Evolutionary conservation across 2,329 filamentous ascomycete species (phyloP), one percentile per base, ranked within the genome.

Genomic region (Colletotrichum chlorophyti): DNA sequence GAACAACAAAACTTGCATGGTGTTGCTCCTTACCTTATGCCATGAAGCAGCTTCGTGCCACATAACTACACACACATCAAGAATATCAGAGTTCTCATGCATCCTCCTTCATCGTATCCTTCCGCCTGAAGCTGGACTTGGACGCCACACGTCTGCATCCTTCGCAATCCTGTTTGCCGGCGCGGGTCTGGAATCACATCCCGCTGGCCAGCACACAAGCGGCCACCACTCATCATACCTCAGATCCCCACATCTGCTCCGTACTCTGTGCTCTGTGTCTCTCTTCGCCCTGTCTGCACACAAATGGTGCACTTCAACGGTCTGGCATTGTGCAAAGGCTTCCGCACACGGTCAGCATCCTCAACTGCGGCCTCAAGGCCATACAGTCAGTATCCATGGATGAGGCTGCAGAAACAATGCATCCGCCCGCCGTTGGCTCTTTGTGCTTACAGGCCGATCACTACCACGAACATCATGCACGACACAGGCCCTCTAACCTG

Each of bases 221-320:
- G 57, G 51, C 52, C 57, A 46, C 57, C 52, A 60, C 50, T 32
- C 51, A 60, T 50, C 42, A 34, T n/a, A n/a, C n/a, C n/a, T n/a
- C 31, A 19, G n/a, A 50, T 50, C 52, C 12, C 43, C 38, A 21
- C 43, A 32, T 40, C 51, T 27, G 21, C 43, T 50, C 27, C 24
- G 38, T 37, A 52, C 38, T 60, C 45, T 19, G 27, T 23, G 12
- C 23, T 19, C 23, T 55, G 51, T 59, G 43, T 38, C 24, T 31
- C 50, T 24, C 31, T 31, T 54, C 42, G 43, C 35, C 17, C 31
- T 59, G 35, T 32, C 29, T 59, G 55, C 55, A 54, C 50, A 49
- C 43, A 11, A n/a, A 55, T 42, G 50, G 37, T n/a, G 42, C 37
- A 42, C 17, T 35, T 59, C 31, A 34, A 54, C 43, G 37, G 35